Conservation (phyloP, 192 early-diverging fungal genomes). For the Umbelopsis ramanniana region DNA sequence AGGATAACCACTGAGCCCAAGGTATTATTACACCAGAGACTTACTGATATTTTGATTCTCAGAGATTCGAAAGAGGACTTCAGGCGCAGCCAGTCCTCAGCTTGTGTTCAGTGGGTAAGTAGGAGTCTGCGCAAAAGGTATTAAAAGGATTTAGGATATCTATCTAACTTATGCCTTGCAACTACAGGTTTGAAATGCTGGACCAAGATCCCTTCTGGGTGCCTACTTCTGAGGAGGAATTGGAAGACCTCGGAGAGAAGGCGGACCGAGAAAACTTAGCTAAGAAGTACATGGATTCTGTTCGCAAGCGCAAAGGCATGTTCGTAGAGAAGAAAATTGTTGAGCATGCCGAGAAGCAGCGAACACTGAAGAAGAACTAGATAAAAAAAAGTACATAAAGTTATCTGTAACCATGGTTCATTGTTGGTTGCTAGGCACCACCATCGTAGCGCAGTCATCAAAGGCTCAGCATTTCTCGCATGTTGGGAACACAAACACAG, state of each 20-base stretch:
- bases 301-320: constrained; percentile 94
- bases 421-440: no score
- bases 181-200: constrained; percentile 78
- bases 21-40: neutral
- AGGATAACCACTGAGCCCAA: neutral
- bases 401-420: no score
- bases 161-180: constrained; percentile 2
- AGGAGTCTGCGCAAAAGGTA: no score
- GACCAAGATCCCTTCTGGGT: constrained; percentile 99
- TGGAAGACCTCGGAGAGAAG: constrained; percentile 98
- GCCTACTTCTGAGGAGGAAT: constrained; percentile 94
- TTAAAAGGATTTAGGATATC: constrained; percentile 13
- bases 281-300: constrained; percentile 95
- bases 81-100: constrained; percentile 94
- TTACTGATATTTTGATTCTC: constrained; percentile 6
- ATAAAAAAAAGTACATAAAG: no score
- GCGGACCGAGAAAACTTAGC: constrained; percentile 95
- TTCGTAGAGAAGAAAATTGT: constrained; percentile 93
- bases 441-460: no score
- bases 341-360: constrained; percentile 84
- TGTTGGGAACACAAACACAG: no score
- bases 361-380: constrained; percentile 29
- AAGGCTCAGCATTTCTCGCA: no score
- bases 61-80: constrained; percentile 96
- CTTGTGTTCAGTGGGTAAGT: constrained; percentile 87